phyloP scores from a whole-genome alignment of 306 rosid species.

The Ceratonia siliqua region DNA sequence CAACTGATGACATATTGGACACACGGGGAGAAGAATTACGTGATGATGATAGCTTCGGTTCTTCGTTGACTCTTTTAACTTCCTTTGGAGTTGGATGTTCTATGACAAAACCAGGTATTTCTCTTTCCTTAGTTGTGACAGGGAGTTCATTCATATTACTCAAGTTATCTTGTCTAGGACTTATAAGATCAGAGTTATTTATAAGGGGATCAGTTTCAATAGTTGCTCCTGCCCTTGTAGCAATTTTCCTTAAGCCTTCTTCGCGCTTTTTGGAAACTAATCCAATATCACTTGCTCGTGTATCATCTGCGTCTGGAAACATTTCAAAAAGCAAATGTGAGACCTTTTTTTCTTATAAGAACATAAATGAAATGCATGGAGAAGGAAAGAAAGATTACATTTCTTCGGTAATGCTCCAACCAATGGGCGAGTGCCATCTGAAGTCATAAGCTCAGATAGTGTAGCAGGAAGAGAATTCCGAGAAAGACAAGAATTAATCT shows the following conservation, averaged over 20 bases:
- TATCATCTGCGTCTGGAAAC: slow-evolving; percentile 42
- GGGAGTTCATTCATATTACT: slow-evolving; percentile 30
- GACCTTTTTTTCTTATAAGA: not conserved
- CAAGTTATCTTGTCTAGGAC: slow-evolving; percentile 32
- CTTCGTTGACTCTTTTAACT: slow-evolving; percentile 44
- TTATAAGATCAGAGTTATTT: slow-evolving; percentile 37
- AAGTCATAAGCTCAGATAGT: slow-evolving; percentile 35
- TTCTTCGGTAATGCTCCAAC: slow-evolving; percentile 38
- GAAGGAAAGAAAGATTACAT: slow-evolving; percentile 39
- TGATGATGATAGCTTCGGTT: slow-evolving; percentile 29
- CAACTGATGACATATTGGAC: slow-evolving; percentile 36
- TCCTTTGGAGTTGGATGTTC: slow-evolving; percentile 41
- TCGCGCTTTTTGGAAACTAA: slow-evolving; percentile 29
- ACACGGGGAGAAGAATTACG: slow-evolving; percentile 28
- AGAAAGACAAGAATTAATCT: slow-evolving; percentile 29
- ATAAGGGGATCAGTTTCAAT: slow-evolving; percentile 28
- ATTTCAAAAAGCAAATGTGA: slow-evolving; percentile 35
- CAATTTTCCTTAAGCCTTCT: slow-evolving; percentile 32
- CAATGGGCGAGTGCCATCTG: slow-evolving; percentile 15
- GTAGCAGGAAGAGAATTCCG: slow-evolving; percentile 33
- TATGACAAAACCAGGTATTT: slow-evolving; percentile 24
- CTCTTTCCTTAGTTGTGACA: slow-evolving; percentile 35
- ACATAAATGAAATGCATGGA: slow-evolving; percentile 1
- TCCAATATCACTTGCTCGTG: slow-evolving; percentile 39
- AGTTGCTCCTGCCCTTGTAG: slow-evolving; percentile 31